Conservation (phyloP, 257 asterid genomes). For the Galeopsis tetrahit region DNA sequence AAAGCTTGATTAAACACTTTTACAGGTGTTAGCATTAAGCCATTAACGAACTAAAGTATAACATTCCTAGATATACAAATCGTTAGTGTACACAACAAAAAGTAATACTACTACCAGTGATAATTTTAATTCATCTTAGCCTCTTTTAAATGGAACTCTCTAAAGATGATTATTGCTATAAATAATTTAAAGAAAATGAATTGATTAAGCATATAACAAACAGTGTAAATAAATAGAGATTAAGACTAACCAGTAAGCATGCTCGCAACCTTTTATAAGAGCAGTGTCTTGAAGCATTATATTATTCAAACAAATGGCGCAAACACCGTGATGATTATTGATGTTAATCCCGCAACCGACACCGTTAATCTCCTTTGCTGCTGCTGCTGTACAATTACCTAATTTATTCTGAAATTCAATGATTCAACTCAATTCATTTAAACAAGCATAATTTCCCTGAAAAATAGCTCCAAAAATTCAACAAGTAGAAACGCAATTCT, state of each 20-base stretch:
- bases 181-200: not conserved
- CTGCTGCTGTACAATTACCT: conserved; percentile 43
- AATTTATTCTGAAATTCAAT: conserved; percentile 42
- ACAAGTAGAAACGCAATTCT: not conserved
- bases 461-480: not conserved
- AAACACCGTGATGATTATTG: conserved; percentile 59
- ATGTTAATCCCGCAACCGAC: conserved; percentile 26
- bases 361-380: conserved; percentile 37
- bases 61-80: conserved; percentile 11
- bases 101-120: not conserved
- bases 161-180: not conserved
- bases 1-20: not conserved
- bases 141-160: not conserved
- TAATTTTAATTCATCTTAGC: not conserved
- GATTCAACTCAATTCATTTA: conserved; percentile 24
- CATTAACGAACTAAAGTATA: not conserved
- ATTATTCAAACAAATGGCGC: conserved; percentile 75
- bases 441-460: conserved; percentile 1
- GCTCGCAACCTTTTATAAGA: conserved; percentile 97
- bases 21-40: not conserved
- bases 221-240: conserved; percentile 25
- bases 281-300: conserved; percentile 80
- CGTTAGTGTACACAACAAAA: not conserved
- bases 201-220: not conserved
- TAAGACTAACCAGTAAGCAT: conserved; percentile 87